Base-by-base conservation (phyloP, 2,329 filamentous ascomycete genomes). In the Didymellaceae sp. region DNA sequence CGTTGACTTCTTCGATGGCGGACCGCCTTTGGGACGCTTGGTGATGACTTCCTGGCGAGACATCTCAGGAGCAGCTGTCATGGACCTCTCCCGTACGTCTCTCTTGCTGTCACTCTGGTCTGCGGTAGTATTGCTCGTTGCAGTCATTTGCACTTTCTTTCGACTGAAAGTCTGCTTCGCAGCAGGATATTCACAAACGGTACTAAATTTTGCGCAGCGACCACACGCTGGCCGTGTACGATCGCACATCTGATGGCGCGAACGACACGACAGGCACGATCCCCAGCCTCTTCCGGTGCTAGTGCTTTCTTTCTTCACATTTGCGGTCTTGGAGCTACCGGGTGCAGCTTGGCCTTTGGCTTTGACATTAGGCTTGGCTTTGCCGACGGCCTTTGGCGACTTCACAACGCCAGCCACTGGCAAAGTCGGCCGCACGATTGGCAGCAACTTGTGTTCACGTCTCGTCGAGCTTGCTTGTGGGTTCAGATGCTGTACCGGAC, bases 161-260 rank as follows among this genome's bases (percentile, higher is more conserved):
- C 16, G 33, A 6, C 33, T 28, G 5, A 26, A 6, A n/a, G 32
- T 13, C 21, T 18, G 26, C 25, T 14, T 18, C 4, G 39, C 11
- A 6, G 21, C 16, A 45, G 11, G 18, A 22, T 51, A 51, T 17
- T 51, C 41, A 31, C 48, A 51, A 17, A 41, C 6, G 18, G 24
- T 10, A 13, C 43, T 22, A 16, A 14, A 85, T 24, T 84, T 80
- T 24, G 80, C 74, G 67, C 86, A 88, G 84, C 85, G 87, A n/a
- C 84, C 84, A 69, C 86, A 88, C 11, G 84, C 82, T 1, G 88
- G 88, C 62, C 89, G 86, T 2, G 84, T 85, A 17, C 88, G 83
- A 73, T 90, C 87, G 71, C 63, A 69, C 74, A 66, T 66, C 43
- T 89, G 87, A 17, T 55, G 46, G 11, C 47, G 52, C 14, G 25